A percentile compares a stretch with the other conserved stretches of the same genome.
These are phyloP conservation scores for Aspergillus spinulosporus DNA, from an alignment of 2,329 filamentous ascomycete genomes.

Conservation along the genomic window DNA sequence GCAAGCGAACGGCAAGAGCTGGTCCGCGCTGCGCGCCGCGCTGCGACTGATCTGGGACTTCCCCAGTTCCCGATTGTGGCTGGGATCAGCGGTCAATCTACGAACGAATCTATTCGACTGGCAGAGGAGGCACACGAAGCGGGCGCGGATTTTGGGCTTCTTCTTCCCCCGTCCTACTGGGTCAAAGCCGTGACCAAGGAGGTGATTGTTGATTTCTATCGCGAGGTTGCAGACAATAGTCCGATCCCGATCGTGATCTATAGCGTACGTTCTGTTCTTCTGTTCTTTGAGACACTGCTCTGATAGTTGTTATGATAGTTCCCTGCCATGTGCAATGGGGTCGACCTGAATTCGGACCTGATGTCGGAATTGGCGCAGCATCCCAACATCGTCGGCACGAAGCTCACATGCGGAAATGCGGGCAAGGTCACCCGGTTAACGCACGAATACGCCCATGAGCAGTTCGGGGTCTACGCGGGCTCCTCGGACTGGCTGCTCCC, in stretches of 20 bases:
- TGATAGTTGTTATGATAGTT: constrained; percentile 22
- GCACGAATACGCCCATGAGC: constrained; percentile 38
- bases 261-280: constrained; percentile 35
- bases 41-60: constrained; percentile 37
- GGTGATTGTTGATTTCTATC: constrained; percentile 39
- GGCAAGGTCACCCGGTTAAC: constrained; percentile 64
- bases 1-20: constrained; percentile 46
- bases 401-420: constrained; percentile 72
- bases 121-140: constrained; percentile 41
- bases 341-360: constrained; percentile 68
- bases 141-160: constrained; percentile 42
- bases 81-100: constrained; percentile 44
- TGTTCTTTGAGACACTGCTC: no score
- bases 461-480: constrained; percentile 49
- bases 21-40: constrained; percentile 41
- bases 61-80: constrained; percentile 43
- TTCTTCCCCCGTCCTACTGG: constrained; percentile 47
- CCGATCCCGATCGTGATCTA: constrained; percentile 48
- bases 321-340: constrained; percentile 48
- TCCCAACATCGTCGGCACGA: constrained; percentile 67
- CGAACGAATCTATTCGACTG: constrained; percentile 43
- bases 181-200: constrained; percentile 38
- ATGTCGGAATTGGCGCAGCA: constrained; percentile 60
- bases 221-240: constrained; percentile 40
- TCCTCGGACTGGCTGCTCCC: constrained; percentile 49